Conservation (phyloP, 2,329 filamentous ascomycete genomes). For the Calonectria pseudoturangicola region DNA sequence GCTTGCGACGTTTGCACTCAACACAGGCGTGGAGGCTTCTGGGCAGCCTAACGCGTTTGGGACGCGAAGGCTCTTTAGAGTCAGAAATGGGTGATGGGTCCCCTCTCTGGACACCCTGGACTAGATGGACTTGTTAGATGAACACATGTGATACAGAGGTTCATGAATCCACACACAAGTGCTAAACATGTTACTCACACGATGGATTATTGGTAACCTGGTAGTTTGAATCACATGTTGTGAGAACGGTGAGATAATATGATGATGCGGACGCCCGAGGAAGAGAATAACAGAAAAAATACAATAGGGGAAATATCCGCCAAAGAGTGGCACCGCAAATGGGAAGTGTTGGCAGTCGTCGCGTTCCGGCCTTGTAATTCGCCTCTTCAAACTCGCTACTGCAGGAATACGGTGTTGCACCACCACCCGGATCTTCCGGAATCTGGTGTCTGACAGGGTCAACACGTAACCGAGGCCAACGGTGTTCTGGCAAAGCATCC, state of each 20-base stretch:
- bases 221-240: no score
- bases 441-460: not conserved
- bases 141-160: not conserved
- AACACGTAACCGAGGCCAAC: not conserved
- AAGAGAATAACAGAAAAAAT: no score
- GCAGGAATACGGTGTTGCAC: not conserved
- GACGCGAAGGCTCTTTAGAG: not conserved
- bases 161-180: not conserved
- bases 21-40: slow-evolving; percentile 29
- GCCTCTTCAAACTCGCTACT: not conserved
- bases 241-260: no score
- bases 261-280: no score
- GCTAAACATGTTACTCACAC: not conserved
- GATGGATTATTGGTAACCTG: no score
- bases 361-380: not conserved
- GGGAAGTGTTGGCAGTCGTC: no score
- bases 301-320: no score
- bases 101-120: not conserved
- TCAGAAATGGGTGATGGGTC: not conserved
- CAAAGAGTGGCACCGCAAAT: no score
- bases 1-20: slow-evolving; percentile 32
- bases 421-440: not conserved
- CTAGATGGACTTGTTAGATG: not conserved
- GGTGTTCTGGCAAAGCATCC: not conserved
- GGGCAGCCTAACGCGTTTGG: not conserved